Evolutionary conservation across 2,329 filamentous ascomycete species (phyloP), one percentile per base, ranked within the genome.

Genomic region (Colletotrichum lupini): DNA sequence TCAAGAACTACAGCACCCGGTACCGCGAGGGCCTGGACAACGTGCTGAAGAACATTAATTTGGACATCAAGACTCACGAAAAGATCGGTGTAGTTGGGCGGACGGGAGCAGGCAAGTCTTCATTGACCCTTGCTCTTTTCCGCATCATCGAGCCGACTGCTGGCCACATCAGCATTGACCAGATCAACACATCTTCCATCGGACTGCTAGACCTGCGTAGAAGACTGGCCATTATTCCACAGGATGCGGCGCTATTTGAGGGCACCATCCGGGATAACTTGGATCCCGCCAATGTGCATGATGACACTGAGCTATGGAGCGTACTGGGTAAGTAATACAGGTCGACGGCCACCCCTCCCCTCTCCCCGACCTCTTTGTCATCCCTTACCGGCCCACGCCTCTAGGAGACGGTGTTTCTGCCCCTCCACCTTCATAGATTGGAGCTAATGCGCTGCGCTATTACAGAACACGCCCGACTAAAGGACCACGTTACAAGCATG

Each of bases 61-160:
- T 99, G 16, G 92, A 95, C 81, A 97, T 99, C 86, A 97, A 97
- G 85, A 92, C 96, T 5, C 95, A 95, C 80, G 97, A 99, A 86
- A 99, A 98, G 88, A 97, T 99, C 81, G 97, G 97, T 74, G 95
- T 99, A 12, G 97, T 99, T 37, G 97, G 97, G 68, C 93, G 97
- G 61, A 99, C 97, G 0, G 97, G 97, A 67, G 97, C 97, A 37
- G 97, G 97, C 80, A 99, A 99, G 86, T 97, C 94, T 74, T 98
- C 95, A 11, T 86, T 99, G 74, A 98, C 97, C 0, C 87, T 99
- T 74, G 92, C 97, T 2, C 87, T 99, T 24, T 99, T 99, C 90
- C 92, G 97, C 65, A 95, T 99, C 77, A 98, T 99, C 75, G 97
- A 99, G 84, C 91, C 95, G 2, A 90, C 88, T 49, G 90, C 91